Evolutionary conservation across 2,329 filamentous ascomycete genomes (phyloP).

Genomic region (Diplodia sapinea): DNA sequence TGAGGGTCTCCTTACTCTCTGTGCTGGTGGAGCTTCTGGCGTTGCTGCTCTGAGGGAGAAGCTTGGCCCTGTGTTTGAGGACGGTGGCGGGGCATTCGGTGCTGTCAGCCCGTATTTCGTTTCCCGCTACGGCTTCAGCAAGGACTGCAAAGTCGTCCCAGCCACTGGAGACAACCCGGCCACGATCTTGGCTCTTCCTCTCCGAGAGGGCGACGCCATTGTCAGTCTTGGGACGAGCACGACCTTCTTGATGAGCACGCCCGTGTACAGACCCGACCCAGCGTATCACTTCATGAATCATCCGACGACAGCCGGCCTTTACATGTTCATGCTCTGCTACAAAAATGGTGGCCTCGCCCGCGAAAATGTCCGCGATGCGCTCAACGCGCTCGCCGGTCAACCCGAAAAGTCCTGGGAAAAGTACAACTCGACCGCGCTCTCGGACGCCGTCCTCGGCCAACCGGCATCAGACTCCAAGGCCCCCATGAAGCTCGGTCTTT

Average conservation of each 20-base stretch:
- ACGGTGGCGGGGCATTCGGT: conserved; percentile 82
- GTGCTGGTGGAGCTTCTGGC: conserved; percentile 70
- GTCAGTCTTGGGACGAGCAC: conserved; percentile 94
- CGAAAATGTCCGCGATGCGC: conserved; percentile 82
- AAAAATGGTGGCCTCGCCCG: conserved; percentile 96
- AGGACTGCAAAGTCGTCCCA: conserved; percentile 76
- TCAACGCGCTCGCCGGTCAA: conserved; percentile 62
- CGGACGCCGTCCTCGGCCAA: conserved; percentile 72
- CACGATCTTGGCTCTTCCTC: conserved; percentile 88
- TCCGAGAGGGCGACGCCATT: conserved; percentile 88
- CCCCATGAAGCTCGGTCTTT: conserved; percentile 85
- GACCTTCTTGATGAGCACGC: conserved; percentile 96
- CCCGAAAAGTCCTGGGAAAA: conserved; percentile 70
- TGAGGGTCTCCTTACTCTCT: conserved; percentile 74
- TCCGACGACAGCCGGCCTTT: conserved; percentile 84
- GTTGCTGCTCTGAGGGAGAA: conserved; percentile 73
- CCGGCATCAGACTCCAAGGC: conserved; percentile 52
- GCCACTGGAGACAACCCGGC: conserved; percentile 97
- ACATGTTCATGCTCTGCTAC: conserved; percentile 99
- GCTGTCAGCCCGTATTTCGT: conserved; percentile 79
- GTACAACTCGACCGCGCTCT: conserved; percentile 77
- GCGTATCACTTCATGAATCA: conserved; percentile 99
- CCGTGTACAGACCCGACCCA: conserved; percentile 86
- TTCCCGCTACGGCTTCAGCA: conserved; percentile 75
- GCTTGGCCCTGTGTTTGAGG: conserved; percentile 78